Evolutionary conservation across 768 basidiomycete species (phyloP).

Genomic region (Kwoniella newhampshirensis): DNA sequence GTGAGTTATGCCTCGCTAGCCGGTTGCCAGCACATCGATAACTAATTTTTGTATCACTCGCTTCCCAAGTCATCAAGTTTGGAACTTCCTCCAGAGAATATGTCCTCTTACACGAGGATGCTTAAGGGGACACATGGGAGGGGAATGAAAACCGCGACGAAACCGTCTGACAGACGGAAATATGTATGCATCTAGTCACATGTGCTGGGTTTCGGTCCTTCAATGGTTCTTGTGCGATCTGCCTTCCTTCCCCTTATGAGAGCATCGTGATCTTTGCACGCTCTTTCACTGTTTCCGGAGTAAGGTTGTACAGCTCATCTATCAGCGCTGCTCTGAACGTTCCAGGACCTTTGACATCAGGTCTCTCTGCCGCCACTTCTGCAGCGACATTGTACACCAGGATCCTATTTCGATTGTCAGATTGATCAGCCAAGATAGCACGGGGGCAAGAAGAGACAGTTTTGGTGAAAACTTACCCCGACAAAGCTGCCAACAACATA

Average conservation of each 20-base stretch:
- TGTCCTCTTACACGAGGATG: conserved; percentile 51
- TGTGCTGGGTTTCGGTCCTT: not conserved
- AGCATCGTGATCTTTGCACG: conserved; percentile 50
- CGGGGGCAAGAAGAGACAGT: too few species aligned
- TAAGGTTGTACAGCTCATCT: conserved; percentile 60
- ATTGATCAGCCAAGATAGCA: not conserved
- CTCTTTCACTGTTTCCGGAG: conserved; percentile 39
- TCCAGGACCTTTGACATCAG: conserved; percentile 63
- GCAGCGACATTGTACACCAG: conserved; percentile 65
- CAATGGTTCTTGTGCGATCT: not conserved
- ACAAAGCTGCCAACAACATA: conserved; percentile 71
- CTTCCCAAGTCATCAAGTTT: conserved; percentile 54
- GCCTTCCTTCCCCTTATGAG: not conserved
- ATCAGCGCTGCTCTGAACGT: conserved; percentile 67
- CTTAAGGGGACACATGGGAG: conserved; percentile 18
- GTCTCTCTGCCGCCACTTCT: conserved; percentile 60
- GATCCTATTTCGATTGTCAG: conserved; percentile 55
- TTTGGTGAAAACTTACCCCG: conserved; percentile 73
- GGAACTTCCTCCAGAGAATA: conserved; percentile 56
- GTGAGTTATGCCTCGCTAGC: conserved; percentile 18
- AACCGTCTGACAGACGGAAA: not conserved
- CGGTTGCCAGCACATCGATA: too few species aligned
- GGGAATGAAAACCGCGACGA: not conserved
- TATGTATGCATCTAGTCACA: conserved; percentile 3
- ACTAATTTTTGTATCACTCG: not conserved